These are phyloP conservation scores for Saussurea involucrata DNA, from an alignment of 129 eudicot genomes.

Conservation along the genomic window DNA sequence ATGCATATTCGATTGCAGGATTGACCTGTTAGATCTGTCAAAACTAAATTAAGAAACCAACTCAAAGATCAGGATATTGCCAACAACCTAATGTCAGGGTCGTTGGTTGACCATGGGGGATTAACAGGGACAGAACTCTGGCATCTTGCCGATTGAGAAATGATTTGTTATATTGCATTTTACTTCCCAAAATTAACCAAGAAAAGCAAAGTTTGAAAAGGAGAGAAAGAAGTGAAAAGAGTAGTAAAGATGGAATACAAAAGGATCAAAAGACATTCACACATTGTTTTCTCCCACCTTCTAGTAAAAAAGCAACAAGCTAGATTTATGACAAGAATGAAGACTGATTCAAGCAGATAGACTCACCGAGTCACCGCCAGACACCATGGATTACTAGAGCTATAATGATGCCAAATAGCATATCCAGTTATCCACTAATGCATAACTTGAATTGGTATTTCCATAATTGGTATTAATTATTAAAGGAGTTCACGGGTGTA, in stretches of 20 bases:
- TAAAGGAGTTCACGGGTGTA: background rate
- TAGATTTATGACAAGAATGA: background rate
- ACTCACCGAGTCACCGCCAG: background rate
- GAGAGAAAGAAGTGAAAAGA: background rate
- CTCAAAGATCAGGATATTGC: background rate
- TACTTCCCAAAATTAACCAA: background rate
- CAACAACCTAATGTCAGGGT: background rate
- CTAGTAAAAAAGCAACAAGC: background rate
- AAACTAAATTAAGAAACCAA: background rate
- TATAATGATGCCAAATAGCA: background rate
- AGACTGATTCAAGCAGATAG: background rate
- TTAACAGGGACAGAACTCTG: background rate
- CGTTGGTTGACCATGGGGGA: background rate
- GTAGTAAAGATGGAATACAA: background rate
- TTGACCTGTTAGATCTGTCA: background rate
- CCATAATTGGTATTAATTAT: background rate
- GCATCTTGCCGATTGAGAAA: background rate
- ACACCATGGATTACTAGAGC: background rate
- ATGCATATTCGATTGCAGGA: background rate
- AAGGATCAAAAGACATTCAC: background rate
- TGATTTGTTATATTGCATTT: background rate
- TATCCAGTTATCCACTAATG: background rate
- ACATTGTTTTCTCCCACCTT: background rate
- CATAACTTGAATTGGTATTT: background rate
- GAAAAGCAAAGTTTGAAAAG: background rate